These are phyloP conservation scores for Dissophora globulifera DNA, from an alignment of 192 early-diverging fungal genomes.

Conservation along the genomic window DNA sequence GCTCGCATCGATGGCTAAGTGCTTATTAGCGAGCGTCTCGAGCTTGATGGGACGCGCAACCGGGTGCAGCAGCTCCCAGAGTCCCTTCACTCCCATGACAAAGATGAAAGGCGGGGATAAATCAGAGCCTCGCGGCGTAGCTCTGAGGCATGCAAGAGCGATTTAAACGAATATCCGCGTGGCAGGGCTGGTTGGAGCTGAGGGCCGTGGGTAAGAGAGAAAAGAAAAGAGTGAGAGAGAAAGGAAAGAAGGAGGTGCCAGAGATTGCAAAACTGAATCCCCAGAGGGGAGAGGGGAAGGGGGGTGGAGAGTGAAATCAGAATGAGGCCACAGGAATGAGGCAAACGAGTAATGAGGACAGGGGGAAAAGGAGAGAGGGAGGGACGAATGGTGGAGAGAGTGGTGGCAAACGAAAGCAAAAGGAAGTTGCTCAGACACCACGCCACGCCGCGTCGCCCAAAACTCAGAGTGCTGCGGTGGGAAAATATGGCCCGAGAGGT, in stretches of 20 bases:
- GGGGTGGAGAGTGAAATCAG: neutral
- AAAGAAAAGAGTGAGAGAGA: neutral
- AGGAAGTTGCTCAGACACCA: too few relatives aligned
- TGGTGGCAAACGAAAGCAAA: neutral
- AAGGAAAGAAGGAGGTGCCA: neutral
- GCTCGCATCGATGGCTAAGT: constrained; percentile 91
- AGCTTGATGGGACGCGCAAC: constrained; percentile 79
- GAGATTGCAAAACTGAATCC: neutral
- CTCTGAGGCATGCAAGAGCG: neutral
- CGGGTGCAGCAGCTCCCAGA: constrained; percentile 90
- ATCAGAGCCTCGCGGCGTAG: neutral
- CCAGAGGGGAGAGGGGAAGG: neutral
- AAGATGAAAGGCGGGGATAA: too few relatives aligned
- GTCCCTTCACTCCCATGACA: constrained; percentile 92
- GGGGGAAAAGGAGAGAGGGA: neutral
- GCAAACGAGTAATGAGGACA: neutral
- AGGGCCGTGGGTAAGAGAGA: too few relatives aligned
- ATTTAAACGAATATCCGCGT: too few relatives aligned
- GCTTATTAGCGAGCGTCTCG: constrained; percentile 79
- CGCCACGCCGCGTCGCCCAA: too few relatives aligned
- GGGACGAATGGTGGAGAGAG: neutral
- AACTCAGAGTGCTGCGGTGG: too few relatives aligned
- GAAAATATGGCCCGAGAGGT: too few relatives aligned
- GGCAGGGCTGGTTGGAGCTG: too few relatives aligned
- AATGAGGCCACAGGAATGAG: too few relatives aligned